phyloP scores from a whole-genome alignment of 2,329 filamentous ascomycete genomes.

The Drechslerella coelobrocha region DNA sequence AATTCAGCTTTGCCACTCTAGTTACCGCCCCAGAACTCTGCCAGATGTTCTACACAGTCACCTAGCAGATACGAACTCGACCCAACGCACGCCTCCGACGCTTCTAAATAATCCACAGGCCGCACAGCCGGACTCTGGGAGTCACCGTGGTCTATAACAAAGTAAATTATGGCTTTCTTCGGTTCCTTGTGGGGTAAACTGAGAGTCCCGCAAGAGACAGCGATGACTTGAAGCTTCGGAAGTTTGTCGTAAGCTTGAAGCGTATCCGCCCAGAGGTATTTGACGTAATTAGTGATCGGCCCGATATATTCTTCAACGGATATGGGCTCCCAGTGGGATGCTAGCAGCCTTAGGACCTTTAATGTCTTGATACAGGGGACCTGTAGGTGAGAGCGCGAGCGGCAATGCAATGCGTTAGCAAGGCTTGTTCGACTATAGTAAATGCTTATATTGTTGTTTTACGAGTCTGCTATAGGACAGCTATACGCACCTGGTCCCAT shows the following conservation, averaged over 20 bases:
- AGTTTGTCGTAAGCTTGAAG: not conserved
- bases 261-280: not conserved
- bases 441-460: too few species aligned
- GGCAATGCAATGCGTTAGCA: not conserved
- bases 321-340: not conserved
- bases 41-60: too few species aligned
- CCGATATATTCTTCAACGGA: not conserved
- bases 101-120: too few species aligned
- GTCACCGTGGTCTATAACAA: too few species aligned
- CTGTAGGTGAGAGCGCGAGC: not conserved
- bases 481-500: not conserved
- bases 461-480: not conserved
- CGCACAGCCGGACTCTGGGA: too few species aligned
- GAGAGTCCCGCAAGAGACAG: not conserved
- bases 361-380: slow-evolving; percentile 4
- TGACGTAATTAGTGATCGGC: not conserved
- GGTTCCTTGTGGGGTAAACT: not conserved
- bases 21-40: too few species aligned
- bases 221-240: slow-evolving; percentile 7
- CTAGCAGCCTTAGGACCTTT: slow-evolving; percentile 9
- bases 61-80: too few species aligned
- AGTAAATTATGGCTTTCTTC: too few species aligned
- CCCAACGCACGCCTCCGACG: too few species aligned
- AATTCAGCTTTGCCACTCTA: too few species aligned
- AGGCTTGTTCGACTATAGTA: too few species aligned